Conservation (phyloP, 2,329 filamentous ascomycete species). For the Epichloe gansuensis region DNA sequence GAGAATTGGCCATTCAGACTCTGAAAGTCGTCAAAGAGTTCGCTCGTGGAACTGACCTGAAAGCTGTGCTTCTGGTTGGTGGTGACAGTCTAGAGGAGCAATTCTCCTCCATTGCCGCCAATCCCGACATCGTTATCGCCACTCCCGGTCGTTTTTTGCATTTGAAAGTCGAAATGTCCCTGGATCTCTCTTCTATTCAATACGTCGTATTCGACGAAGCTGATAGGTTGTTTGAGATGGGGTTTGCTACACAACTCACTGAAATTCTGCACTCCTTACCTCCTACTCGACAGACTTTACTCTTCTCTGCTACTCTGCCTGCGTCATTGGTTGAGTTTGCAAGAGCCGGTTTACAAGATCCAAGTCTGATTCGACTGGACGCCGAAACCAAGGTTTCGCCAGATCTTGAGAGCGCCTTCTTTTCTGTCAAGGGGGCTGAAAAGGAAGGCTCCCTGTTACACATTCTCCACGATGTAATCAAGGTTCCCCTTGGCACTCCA, state of each 20-base stretch:
- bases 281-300: constrained; percentile 68
- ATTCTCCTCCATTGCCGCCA: constrained; percentile 81
- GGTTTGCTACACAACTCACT: constrained; percentile 82
- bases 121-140: constrained; percentile 94
- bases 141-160: constrained; percentile 94
- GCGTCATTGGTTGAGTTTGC: constrained; percentile 94
- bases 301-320: constrained; percentile 92
- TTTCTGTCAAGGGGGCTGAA: constrained; percentile 80
- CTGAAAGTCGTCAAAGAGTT: constrained; percentile 95
- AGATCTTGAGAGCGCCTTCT: constrained; percentile 90
- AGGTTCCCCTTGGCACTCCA: constrained; percentile 62
- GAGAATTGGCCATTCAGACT: constrained; percentile 90
- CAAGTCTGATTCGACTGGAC: constrained; percentile 78
- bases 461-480: constrained; percentile 81
- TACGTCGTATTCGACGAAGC: constrained; percentile 98
- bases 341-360: constrained; percentile 82
- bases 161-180: constrained; percentile 88
- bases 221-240: constrained; percentile 96
- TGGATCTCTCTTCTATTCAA: constrained; percentile 79
- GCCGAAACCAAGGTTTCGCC: constrained; percentile 93
- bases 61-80: constrained; percentile 80
- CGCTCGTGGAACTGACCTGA: constrained; percentile 77
- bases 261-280: constrained; percentile 89
- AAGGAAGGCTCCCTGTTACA: constrained; percentile 89
- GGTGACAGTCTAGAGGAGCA: constrained; percentile 94